phyloP scores from a whole-genome alignment of 768 basidiomycete species.

The Pisolithus marmoratus region DNA sequence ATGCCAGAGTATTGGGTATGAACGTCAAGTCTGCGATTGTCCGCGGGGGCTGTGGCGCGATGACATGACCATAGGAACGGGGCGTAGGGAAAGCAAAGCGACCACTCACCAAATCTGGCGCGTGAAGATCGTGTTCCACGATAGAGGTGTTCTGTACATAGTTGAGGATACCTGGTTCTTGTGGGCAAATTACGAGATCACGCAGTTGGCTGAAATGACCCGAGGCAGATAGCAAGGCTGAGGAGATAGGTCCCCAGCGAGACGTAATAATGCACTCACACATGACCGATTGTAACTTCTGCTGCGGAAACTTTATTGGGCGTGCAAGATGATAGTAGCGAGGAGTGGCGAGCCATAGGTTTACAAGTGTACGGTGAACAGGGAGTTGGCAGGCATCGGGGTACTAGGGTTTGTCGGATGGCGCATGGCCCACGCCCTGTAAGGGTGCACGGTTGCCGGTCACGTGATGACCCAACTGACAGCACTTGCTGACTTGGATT shows the following conservation, averaged over 20 bases:
- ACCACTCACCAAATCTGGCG: conserved; percentile 40
- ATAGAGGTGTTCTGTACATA: conserved; percentile 52
- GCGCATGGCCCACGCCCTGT: background rate
- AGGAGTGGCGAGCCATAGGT: conserved; percentile 43
- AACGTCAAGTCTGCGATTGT: conserved; percentile 51
- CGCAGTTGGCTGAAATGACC: conserved; percentile 55
- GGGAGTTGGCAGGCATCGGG: conserved; percentile 1
- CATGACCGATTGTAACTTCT: conserved; percentile 53
- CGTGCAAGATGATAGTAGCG: conserved; percentile 37
- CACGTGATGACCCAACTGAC: conserved; percentile 15
- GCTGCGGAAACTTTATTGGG: conserved; percentile 40
- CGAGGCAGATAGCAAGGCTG: conserved; percentile 7
- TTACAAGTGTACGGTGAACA: conserved; percentile 3
- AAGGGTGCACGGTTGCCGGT: background rate
- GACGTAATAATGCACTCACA: conserved; percentile 36
- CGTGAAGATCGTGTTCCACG: conserved; percentile 54
- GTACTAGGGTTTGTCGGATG: conserved; percentile 13
- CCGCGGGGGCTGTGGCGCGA: conserved; percentile 36
- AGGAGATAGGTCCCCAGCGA: background rate
- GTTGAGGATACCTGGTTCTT: conserved; percentile 57
- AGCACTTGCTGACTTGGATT: background rate
- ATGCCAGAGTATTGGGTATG: conserved; percentile 57
- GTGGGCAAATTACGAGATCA: conserved; percentile 72
- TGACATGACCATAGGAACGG: conserved; percentile 7
- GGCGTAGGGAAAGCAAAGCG: conserved; percentile 6